phyloP scores from a whole-genome alignment of 371 early-diverging fungal genomes.

The Apophysomyces elegans region DNA sequence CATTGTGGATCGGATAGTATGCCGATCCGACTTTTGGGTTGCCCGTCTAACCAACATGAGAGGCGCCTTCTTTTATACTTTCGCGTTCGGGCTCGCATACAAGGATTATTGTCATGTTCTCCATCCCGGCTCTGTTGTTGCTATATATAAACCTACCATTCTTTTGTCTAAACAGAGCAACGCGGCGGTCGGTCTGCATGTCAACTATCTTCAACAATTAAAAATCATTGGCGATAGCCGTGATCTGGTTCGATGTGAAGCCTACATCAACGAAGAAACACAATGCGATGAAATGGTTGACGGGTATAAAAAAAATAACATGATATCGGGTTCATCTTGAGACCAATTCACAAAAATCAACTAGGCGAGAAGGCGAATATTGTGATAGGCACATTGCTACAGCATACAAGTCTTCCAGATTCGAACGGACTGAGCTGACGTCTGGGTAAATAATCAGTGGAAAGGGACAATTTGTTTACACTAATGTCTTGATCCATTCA shows the following conservation, averaged over 20 bases:
- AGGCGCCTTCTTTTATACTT: constrained; percentile 27
- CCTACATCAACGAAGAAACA: constrained; percentile 19
- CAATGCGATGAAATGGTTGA: constrained; percentile 45
- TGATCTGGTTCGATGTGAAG: constrained; percentile 38
- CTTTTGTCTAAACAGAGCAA: constrained; percentile 25
- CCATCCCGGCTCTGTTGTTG: constrained; percentile 32
- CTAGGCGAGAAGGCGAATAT: constrained; percentile 42
- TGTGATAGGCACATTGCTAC: constrained; percentile 42
- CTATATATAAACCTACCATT: constrained; percentile 31
- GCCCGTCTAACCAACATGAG: constrained; percentile 39
- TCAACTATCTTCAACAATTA: constrained; percentile 32
- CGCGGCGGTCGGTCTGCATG: constrained; percentile 31
- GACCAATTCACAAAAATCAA: constrained; percentile 2
- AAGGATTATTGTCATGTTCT: constrained; percentile 21
- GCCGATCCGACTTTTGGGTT: constrained; percentile 23
- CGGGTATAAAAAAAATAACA: constrained; percentile 19
- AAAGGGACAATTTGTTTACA: not conserved
- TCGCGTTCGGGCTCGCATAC: constrained; percentile 36
- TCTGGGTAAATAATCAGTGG: constrained; percentile 36
- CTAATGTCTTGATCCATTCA: constrained; percentile 10
- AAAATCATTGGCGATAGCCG: constrained; percentile 41
- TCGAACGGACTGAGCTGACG: constrained; percentile 48
- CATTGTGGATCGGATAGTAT: constrained; percentile 31
- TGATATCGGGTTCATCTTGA: not conserved
- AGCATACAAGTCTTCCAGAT: constrained; percentile 38